phyloP scores from a whole-genome alignment of 78 protist species.

The Mastigamoeba balamuthi region DNA sequence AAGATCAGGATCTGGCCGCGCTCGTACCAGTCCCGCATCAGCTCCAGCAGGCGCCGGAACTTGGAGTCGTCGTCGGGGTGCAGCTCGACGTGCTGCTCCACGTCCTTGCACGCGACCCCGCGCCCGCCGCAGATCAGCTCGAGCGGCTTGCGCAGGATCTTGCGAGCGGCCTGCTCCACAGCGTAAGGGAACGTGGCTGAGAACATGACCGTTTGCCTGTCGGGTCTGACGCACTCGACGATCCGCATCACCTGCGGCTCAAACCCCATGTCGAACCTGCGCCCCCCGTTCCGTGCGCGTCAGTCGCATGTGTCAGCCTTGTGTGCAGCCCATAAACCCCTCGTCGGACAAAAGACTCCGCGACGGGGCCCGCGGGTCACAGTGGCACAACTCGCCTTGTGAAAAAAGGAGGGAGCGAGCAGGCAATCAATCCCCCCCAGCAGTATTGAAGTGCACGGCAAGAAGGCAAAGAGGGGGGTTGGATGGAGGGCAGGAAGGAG shows the following conservation, averaged over 20 bases:
- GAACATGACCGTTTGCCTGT: slow-evolving; percentile 85
- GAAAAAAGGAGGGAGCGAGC: no score
- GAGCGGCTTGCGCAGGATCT: slow-evolving; percentile 66
- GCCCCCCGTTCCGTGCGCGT: no score
- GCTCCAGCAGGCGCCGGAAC: slow-evolving; percentile 44
- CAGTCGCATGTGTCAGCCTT: no score
- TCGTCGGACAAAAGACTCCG: no score
- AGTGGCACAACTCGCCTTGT: no score
- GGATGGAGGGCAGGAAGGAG: no score
- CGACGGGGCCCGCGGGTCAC: no score
- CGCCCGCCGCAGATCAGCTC: slow-evolving; percentile 88
- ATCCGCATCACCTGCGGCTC: slow-evolving; percentile 82
- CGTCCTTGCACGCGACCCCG: slow-evolving; percentile 43
- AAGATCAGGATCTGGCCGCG: slow-evolving; percentile 73
- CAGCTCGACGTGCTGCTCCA: slow-evolving; percentile 82
- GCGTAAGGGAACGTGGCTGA: slow-evolving; percentile 89
- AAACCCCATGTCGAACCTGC: slow-evolving; percentile 96
- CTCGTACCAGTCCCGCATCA: slow-evolving; percentile 40
- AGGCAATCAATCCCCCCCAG: no score
- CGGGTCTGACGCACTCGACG: slow-evolving; percentile 72
- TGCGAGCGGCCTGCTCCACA: slow-evolving; percentile 40
- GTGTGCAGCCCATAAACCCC: no score
- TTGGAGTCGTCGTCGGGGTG: slow-evolving; percentile 31
- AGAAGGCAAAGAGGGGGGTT: no score
- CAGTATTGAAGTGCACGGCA: no score